Evolutionary conservation across 2,329 filamentous ascomycete species (phyloP).

Genomic region (Diaporthe capsici): DNA sequence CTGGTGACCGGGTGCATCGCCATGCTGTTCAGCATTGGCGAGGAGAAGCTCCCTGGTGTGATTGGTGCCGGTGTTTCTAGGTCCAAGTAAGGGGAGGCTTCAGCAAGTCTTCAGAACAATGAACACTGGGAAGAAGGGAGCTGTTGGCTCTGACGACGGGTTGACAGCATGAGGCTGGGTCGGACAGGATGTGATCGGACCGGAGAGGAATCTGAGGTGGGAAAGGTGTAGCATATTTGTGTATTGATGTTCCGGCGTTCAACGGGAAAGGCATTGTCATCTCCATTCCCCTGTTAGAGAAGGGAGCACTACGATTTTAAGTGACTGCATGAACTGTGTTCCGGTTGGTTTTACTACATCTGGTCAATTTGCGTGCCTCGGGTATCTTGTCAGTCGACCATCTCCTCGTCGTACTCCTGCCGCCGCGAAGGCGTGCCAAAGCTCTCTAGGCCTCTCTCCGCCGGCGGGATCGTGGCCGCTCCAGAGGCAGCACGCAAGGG

Average conservation of each 20-base stretch:
- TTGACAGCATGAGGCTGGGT: background rate
- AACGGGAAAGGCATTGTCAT: conserved; percentile 46
- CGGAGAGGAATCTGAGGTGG: background rate
- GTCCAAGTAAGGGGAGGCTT: conserved; percentile 64
- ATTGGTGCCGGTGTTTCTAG: conserved; percentile 94
- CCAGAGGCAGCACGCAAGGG: conserved; percentile 48
- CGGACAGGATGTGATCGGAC: background rate
- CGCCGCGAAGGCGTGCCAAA: conserved; percentile 60
- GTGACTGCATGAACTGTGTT: conserved; percentile 24
- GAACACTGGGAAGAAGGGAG: too few relatives aligned
- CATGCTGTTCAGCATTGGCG: conserved; percentile 85
- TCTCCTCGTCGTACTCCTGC: conserved; percentile 49
- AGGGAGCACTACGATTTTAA: conserved; percentile 36
- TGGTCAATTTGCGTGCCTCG: background rate
- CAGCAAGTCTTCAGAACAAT: background rate
- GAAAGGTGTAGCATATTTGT: conserved; percentile 41
- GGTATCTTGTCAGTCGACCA: conserved; percentile 30
- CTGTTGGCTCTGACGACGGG: too few relatives aligned
- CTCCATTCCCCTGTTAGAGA: conserved; percentile 44
- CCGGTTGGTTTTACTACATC: background rate
- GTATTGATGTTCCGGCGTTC: conserved; percentile 45
- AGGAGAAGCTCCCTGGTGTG: conserved; percentile 90
- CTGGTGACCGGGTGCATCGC: conserved; percentile 80
- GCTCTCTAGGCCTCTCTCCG: conserved; percentile 62
- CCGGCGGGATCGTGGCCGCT: conserved; percentile 45